A percentile compares a stretch with the other conserved stretches of the same genome.
phyloP scores from a whole-genome alignment of 441 rosid genomes.

The Erysimum cheiri region DNA sequence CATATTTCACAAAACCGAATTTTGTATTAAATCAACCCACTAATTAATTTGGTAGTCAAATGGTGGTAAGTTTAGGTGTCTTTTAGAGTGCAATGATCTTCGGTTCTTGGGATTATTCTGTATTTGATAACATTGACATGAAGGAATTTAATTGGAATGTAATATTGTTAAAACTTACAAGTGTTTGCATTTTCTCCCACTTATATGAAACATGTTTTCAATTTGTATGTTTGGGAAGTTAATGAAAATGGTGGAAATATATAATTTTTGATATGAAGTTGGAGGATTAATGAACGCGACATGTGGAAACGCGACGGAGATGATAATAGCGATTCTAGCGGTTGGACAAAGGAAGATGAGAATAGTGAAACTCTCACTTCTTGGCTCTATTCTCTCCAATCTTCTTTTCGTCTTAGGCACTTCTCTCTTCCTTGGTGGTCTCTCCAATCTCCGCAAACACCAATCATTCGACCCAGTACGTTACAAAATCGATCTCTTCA shows the following conservation, averaged over 20 bases:
- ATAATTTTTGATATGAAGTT: constrained; percentile 49
- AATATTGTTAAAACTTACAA: not conserved
- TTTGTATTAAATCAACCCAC: not conserved
- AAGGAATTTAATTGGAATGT: not conserved
- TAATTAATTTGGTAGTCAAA: not conserved
- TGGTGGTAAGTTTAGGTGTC: not conserved
- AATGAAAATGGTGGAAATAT: not conserved
- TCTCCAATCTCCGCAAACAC: constrained; percentile 64
- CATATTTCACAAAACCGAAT: not conserved
- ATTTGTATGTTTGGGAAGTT: not conserved
- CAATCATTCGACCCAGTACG: constrained; percentile 84
- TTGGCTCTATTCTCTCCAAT: constrained; percentile 91
- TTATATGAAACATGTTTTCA: too few species aligned
- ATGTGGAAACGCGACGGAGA: constrained; percentile 95
- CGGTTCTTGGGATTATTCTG: not conserved
- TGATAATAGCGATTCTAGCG: constrained; percentile 88
- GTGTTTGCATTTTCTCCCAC: not conserved
- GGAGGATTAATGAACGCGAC: constrained; percentile 96
- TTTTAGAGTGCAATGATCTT: not conserved
- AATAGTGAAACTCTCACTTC: constrained; percentile 81
- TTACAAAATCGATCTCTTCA: not conserved
- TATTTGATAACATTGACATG: constrained; percentile 3
- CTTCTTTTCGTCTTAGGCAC: constrained; percentile 90
- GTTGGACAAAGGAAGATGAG: constrained; percentile 64
- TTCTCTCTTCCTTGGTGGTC: constrained; percentile 85